A percentile compares a stretch with the other conserved stretches of the same genome.
Evolutionary conservation across 1,139 yeast species (phyloP).

Genomic region (Yamadazyma sp.): DNA sequence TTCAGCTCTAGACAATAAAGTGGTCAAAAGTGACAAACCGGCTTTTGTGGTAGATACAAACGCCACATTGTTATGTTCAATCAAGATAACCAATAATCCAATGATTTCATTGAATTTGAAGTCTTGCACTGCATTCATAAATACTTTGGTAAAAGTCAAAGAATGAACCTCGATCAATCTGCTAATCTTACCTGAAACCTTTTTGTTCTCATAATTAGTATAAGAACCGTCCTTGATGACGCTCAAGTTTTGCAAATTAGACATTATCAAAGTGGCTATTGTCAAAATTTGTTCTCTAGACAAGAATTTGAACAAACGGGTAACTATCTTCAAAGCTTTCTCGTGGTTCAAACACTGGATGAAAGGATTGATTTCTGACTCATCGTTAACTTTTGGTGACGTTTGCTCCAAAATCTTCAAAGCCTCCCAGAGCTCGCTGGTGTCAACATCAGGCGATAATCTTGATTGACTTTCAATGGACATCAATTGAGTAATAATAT

Average conservation of each 20-base stretch:
- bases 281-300: slow-evolving; percentile 76
- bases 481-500: slow-evolving; percentile 74
- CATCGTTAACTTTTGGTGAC: slow-evolving; percentile 45
- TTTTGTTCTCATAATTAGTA: slow-evolving; percentile 55
- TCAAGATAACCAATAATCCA: slow-evolving; percentile 72
- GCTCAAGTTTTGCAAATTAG: slow-evolving; percentile 77
- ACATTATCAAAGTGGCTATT: slow-evolving; percentile 75
- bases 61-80: slow-evolving; percentile 71
- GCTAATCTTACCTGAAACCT: slow-evolving; percentile 53
- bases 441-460: slow-evolving; percentile 55
- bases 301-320: slow-evolving; percentile 84
- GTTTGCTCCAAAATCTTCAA: slow-evolving; percentile 62
- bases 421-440: slow-evolving; percentile 71
- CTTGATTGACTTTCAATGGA: slow-evolving; percentile 83
- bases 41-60: slow-evolving; percentile 79
- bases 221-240: slow-evolving; percentile 80
- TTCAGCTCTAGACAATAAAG: slow-evolving; percentile 88
- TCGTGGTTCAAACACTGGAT: slow-evolving; percentile 80
- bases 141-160: slow-evolving; percentile 77
- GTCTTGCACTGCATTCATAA: slow-evolving; percentile 83
- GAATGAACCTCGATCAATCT: slow-evolving; percentile 80
- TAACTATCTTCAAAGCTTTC: slow-evolving; percentile 86
- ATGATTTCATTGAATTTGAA: slow-evolving; percentile 80
- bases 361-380: slow-evolving; percentile 67
- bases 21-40: slow-evolving; percentile 85